Evolutionary conservation across 2,329 filamentous ascomycete genomes (phyloP), one percentile per base, ranked within the genome.

Genomic region (Trichoderma atroviride): DNA sequence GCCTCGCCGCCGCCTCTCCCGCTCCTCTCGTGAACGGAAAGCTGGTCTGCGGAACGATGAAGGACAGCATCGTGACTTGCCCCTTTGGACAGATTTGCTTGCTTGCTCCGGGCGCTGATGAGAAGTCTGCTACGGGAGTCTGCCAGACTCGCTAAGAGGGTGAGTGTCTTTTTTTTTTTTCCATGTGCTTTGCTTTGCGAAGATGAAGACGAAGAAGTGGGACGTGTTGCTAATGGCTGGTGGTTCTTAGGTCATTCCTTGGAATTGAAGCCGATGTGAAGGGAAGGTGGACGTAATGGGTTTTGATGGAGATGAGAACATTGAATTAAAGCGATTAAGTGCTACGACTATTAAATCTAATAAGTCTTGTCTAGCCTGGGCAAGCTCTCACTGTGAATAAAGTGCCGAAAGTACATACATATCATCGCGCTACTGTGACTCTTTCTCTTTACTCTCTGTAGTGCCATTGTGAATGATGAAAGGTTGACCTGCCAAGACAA

Each of bases 301-400:
- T 43, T 65, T 43, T 65, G 62, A 65, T 57, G 53, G 62, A 65
- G 62, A 57, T 57, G 62, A 57, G 62, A 22, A 22, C 53, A 56
- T 43, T 57, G 37, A 57, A 57, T 57, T 35, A 10, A 65, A 56
- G 62, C 62, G 62, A 65, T 57, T 47, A 22, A 43, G 24, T 33
- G 40, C 43, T 62, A 52, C 52, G 37, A 65, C 53, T 31, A 65
- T 50, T 11, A 47, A 52, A 57, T 35, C 31, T 57, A 47, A 65
- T 57, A 65, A 14, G n/a, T 31, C 61, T 64, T 56, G 52, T 27
- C 7, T 0, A 7, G 11, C 40, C 19, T 10, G 19, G 13, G 24
- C 61, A 56, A 64, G 61, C 27, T 27, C 60, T 27, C 60, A 53
- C 40, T 31, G 37, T 56, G 33, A 52, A 64, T 35, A 56, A 37